Conservation (phyloP, 495 filamentous ascomycete genomes). For the Aspergillus wentii region DNA sequence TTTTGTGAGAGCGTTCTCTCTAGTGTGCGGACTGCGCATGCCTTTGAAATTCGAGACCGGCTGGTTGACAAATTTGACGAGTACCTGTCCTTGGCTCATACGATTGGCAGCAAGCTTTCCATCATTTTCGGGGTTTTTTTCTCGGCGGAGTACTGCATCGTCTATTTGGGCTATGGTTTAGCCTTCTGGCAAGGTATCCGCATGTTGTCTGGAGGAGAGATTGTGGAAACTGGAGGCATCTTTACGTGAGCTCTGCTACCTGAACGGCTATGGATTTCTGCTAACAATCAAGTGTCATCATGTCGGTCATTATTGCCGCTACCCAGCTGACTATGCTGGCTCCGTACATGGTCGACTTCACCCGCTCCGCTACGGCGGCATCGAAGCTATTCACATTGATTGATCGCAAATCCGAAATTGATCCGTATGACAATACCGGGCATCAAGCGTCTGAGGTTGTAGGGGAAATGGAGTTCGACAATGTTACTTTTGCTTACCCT, state of each 20-base stretch:
- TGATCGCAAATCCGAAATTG: constrained; percentile 24
- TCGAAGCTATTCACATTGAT: constrained; percentile 31
- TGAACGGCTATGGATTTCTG: neutral
- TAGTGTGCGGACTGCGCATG: constrained; percentile 7
- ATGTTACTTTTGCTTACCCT: constrained; percentile 50
- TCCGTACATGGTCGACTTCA: constrained; percentile 23
- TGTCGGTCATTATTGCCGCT: constrained; percentile 14
- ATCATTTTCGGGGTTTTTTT: constrained; percentile 4
- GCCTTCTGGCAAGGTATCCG: constrained; percentile 20
- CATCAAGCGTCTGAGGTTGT: constrained; percentile 7
- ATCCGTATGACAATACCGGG: constrained; percentile 21
- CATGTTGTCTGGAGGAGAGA: constrained; percentile 69
- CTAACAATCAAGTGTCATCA: constrained; percentile 3
- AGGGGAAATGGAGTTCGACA: constrained; percentile 32
- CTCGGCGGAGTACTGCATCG: constrained; percentile 6
- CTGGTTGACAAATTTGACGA: constrained; percentile 6
- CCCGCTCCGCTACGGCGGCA: constrained; percentile 29
- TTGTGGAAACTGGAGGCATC: constrained; percentile 72
- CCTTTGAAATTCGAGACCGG: constrained; percentile 9
- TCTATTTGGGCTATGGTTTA: constrained; percentile 13
- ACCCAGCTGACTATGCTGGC: constrained; percentile 13
- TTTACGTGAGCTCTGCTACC: constrained; percentile 9
- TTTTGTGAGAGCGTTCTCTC: constrained; percentile 15
- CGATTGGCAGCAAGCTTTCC: neutral
- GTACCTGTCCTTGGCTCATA: constrained; percentile 2